Base-by-base conservation (phyloP, 208 protist species). In the Trypanosomatidae sp. region DNA sequence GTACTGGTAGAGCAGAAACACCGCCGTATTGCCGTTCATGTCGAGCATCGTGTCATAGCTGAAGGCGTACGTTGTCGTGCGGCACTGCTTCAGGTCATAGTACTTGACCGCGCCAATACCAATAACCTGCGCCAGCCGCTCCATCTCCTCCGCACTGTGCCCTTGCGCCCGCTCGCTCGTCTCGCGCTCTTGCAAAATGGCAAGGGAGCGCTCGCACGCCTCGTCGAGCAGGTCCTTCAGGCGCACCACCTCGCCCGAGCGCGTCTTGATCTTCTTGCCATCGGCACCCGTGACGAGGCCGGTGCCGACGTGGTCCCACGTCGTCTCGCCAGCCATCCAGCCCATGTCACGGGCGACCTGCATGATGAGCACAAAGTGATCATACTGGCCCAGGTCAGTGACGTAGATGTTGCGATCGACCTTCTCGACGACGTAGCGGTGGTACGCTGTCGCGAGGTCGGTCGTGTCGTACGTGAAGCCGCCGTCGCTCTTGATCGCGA, bases 1-100 rank as follows among this genome's bases (percentile, higher is more conserved):
- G 66, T 97, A 97, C 48, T 96, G 85, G 72, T 99, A 99, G 8
- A 98, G 77, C 23, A 99, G 71, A 53, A 97, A 98, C 10, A 95
- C 77, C 23, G 94, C 96, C 11, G 95, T 98, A 67, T 99, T 98
- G 48, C 97, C 97, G 22, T 83, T 81, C 57, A 97, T 61, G 37
- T 89, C 77, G 22, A 97, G 84, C 96, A 98, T 98, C 49, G 90
- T 90, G 28, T 98, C 91, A 59, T 88, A 97, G 57, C 67, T 86
- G 64, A 98, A 99, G 27, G 69, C 59, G 77, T 98, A 98, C 74
- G 98, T 89, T 38, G 64, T 82, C 6, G 73, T 77, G 45, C 96
- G 84, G 43, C 76, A 95, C 54, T 90, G 82, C 63, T 92, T 89
- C 18, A 99, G 77, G 65, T 99, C 97, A 52, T 88, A 96, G 77